These are phyloP conservation scores for Letharia columbiana DNA, from an alignment of 495 filamentous ascomycete species.

Conservation along the genomic window DNA sequence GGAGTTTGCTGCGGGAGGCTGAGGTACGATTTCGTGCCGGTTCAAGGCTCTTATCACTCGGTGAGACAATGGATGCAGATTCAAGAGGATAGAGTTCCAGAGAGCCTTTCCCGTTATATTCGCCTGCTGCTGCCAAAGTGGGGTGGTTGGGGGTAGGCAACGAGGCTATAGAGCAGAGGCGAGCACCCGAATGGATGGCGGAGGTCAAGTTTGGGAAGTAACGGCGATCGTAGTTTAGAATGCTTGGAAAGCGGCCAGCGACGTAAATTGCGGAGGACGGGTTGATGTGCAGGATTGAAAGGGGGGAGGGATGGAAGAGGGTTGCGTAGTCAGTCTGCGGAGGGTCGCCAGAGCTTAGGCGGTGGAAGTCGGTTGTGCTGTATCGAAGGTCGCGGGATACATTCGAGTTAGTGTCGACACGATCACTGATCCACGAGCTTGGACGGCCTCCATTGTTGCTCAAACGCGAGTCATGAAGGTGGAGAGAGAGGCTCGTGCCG, in stretches of 20 bases:
- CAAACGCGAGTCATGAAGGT: slow-evolving; percentile 71
- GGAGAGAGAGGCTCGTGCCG: slow-evolving; percentile 72
- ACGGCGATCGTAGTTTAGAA: slow-evolving; percentile 81
- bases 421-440: slow-evolving; percentile 7
- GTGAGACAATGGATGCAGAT: slow-evolving; percentile 12
- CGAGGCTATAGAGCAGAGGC: slow-evolving; percentile 66
- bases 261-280: slow-evolving; percentile 61
- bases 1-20: slow-evolving; percentile 67
- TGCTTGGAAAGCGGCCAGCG: slow-evolving; percentile 82
- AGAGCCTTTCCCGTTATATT: slow-evolving; percentile 88
- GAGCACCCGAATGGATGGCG: slow-evolving; percentile 75
- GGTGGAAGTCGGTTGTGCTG: slow-evolving; percentile 24
- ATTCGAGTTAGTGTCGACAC: slow-evolving; percentile 4
- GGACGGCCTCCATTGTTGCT: slow-evolving; percentile 18
- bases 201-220: slow-evolving; percentile 71
- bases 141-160: slow-evolving; percentile 52
- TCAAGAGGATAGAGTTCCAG: slow-evolving; percentile 71
- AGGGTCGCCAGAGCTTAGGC: slow-evolving; percentile 28
- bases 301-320: slow-evolving; percentile 70
- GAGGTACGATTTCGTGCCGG: slow-evolving; percentile 72
- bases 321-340: slow-evolving; percentile 51
- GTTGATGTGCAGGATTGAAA: slow-evolving; percentile 53
- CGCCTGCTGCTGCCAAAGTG: slow-evolving; percentile 76
- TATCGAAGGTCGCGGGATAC: slow-evolving; percentile 6
- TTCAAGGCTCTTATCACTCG: slow-evolving; percentile 9